Base-by-base conservation (phyloP, 2,329 filamentous ascomycete species). In the Alternaria hordeiaustralica region DNA sequence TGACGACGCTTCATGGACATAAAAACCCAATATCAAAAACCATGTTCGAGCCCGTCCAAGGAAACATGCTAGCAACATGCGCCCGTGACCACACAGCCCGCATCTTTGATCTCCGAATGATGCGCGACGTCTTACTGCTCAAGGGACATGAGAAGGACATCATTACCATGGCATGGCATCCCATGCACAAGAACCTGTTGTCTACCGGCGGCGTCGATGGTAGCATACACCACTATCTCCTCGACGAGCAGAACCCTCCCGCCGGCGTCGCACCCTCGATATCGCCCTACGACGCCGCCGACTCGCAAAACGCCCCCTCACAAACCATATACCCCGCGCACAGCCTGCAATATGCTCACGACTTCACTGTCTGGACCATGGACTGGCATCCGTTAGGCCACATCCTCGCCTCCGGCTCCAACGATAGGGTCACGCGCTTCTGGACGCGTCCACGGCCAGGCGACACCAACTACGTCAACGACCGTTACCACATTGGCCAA, bases 381-480 rank as follows among this genome's bases (percentile, higher is more conserved):
- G 94, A 97, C 82, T 99, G 96, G 94, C 96, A 99, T 78, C 96
- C 96, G 1, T 86, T 98, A 0, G 96, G 96, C 26, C 96, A 99
- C 76, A 95, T 99, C 67, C 87, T 99, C 8, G 94, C 94, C 1
- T 97, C 95, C 2, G 96, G 96, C 12, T 97, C 94, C 11, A 98
- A 99, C 79, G 96, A 99, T 79, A 91, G 96, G 44, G 94, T 97
- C 65, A 98, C 96, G 3, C 90, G 96, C 51, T 99, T 99, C 83
- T 99, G 96, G 96, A 94, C 94, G 4, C 90, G 96, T 45, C 89
- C 93, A 15, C 86, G 96, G 51, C 96, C 96, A 2, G 96, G 96
- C 53, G 95, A 97, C 70, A 87, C 86, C n/a, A 90, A 91, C 57
- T 91, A 92, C 72, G 87, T 93, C 81, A 94, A 94, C 75, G 96